A percentile compares a stretch with the other conserved stretches of the same genome.
Evolutionary conservation across 1,139 yeast genomes (phyloP).

Genomic region (Zhuliangozyma parablackwelliae): DNA sequence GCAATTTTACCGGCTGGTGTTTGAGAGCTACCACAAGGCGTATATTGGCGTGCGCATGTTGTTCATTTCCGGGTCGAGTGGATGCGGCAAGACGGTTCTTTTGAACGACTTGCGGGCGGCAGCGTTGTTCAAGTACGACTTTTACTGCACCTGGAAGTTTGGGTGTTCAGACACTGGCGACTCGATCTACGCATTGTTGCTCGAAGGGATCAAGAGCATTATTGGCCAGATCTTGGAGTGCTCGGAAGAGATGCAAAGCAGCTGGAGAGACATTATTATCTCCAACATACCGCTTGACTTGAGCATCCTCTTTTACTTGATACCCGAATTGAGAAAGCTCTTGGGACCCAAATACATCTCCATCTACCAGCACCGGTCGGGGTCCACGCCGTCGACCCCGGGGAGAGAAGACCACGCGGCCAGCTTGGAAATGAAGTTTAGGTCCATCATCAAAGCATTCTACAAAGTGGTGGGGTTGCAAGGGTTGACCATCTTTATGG

Average conservation of each 20-base stretch:
- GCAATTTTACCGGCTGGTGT: constrained; percentile 22
- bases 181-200: constrained; percentile 22
- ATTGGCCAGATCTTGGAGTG: constrained; percentile 42
- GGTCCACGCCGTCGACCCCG: constrained; percentile 3
- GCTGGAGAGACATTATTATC: constrained; percentile 42
- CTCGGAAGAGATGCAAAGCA: constrained; percentile 30
- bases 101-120: constrained; percentile 38
- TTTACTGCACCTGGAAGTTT: constrained; percentile 43
- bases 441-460: constrained; percentile 40
- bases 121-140: constrained; percentile 32
- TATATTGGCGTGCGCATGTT: constrained; percentile 24
- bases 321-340: constrained; percentile 44
- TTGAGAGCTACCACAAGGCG: constrained; percentile 18
- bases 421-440: constrained; percentile 37
- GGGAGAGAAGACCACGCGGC: constrained; percentile 17
- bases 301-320: constrained; percentile 34
- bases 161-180: constrained; percentile 25
- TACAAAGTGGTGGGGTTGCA: constrained; percentile 38
- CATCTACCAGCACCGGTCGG: constrained; percentile 10
- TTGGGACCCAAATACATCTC: constrained; percentile 42
- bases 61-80: constrained; percentile 42
- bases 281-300: constrained; percentile 41
- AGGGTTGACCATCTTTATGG: constrained; percentile 45
- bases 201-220: constrained; percentile 36
- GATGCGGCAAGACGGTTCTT: constrained; percentile 46